Conservation (phyloP, 2,329 filamentous ascomycete genomes). For the Didymellaceae sp. region DNA sequence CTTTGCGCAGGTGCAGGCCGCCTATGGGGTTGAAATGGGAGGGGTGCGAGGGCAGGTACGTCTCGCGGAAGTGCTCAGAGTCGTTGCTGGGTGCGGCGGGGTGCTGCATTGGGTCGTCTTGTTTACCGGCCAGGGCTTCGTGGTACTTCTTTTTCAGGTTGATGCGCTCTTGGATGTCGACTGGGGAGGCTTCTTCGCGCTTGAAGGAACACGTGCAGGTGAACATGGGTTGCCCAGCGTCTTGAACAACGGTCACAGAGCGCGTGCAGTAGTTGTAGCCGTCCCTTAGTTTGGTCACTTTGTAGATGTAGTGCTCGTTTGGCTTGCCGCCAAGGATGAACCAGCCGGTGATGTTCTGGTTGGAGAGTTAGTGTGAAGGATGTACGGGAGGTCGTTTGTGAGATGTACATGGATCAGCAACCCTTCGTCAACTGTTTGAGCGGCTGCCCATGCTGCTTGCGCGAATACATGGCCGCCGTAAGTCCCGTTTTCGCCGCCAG, state of each 20-base stretch:
- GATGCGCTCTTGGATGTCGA: slow-evolving; percentile 44
- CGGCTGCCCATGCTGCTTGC: slow-evolving; percentile 64
- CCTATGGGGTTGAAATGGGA: slow-evolving; percentile 51
- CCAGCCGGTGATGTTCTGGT: slow-evolving; percentile 58
- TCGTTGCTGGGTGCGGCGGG: slow-evolving; percentile 28
- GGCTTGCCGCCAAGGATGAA: slow-evolving; percentile 58
- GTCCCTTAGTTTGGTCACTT: slow-evolving; percentile 58
- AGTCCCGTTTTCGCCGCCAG: slow-evolving; percentile 50
- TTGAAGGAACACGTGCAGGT: slow-evolving; percentile 62
- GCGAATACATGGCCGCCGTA: slow-evolving; percentile 65
- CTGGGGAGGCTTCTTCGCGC: slow-evolving; percentile 46
- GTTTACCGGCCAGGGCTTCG: slow-evolving; percentile 43
- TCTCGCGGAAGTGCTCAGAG: slow-evolving; percentile 35
- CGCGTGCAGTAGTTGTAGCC: slow-evolving; percentile 61
- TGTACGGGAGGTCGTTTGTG: too few species aligned
- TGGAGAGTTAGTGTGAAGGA: too few species aligned
- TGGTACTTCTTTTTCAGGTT: slow-evolving; percentile 47
- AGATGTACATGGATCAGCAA: slow-evolving; percentile 59
- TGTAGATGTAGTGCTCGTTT: slow-evolving; percentile 59
- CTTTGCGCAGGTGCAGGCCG: slow-evolving; percentile 58
- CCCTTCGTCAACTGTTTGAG: slow-evolving; percentile 59
- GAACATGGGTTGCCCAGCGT: slow-evolving; percentile 53
- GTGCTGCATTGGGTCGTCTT: slow-evolving; percentile 39
- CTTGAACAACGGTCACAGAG: slow-evolving; percentile 59
- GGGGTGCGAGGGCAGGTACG: slow-evolving; percentile 39